Conservation (phyloP, 2,329 filamentous ascomycete species). For the Aspergillus viridinutans region DNA sequence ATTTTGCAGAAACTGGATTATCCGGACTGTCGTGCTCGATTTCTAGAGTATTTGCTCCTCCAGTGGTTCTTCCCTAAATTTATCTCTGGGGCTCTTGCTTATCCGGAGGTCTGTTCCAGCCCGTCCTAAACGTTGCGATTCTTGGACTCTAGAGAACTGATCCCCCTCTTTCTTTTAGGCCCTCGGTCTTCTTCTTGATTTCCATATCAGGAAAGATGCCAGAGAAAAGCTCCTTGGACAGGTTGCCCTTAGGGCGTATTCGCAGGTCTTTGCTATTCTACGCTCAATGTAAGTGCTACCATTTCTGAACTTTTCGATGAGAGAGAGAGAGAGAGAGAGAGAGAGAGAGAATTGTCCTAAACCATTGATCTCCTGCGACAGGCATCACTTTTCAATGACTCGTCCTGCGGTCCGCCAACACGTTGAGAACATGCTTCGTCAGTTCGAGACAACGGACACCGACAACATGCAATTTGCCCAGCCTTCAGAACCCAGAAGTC, state of each 20-base stretch:
- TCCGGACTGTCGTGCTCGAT: slow-evolving; percentile 65
- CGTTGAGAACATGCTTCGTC: slow-evolving; percentile 37
- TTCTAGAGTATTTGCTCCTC: slow-evolving; percentile 77
- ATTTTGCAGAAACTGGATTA: slow-evolving; percentile 72
- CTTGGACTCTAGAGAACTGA: slow-evolving; percentile 26
- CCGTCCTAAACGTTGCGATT: not conserved
- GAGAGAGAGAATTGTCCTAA: not conserved
- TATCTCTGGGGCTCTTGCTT: slow-evolving; percentile 75
- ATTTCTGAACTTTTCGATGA: not conserved
- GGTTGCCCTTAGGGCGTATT: slow-evolving; percentile 74
- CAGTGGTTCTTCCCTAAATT: slow-evolving; percentile 92
- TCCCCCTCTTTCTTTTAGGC: slow-evolving; percentile 37
- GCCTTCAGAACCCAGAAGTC: slow-evolving; percentile 56
- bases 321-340: not conserved
- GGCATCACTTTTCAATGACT: slow-evolving; percentile 34
- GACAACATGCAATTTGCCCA: slow-evolving; percentile 1
- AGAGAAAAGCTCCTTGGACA: slow-evolving; percentile 70
- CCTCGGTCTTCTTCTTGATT: slow-evolving; percentile 69
- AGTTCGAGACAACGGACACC: slow-evolving; percentile 16
- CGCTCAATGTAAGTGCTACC: slow-evolving; percentile 58
- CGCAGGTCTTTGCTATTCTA: slow-evolving; percentile 71
- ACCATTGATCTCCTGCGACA: slow-evolving; percentile 9
- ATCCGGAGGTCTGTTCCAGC: slow-evolving; percentile 66
- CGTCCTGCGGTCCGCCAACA: slow-evolving; percentile 31
- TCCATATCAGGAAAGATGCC: slow-evolving; percentile 87